Conservation (phyloP, 306 rosid species). For the Cucurbita maxima region DNA sequence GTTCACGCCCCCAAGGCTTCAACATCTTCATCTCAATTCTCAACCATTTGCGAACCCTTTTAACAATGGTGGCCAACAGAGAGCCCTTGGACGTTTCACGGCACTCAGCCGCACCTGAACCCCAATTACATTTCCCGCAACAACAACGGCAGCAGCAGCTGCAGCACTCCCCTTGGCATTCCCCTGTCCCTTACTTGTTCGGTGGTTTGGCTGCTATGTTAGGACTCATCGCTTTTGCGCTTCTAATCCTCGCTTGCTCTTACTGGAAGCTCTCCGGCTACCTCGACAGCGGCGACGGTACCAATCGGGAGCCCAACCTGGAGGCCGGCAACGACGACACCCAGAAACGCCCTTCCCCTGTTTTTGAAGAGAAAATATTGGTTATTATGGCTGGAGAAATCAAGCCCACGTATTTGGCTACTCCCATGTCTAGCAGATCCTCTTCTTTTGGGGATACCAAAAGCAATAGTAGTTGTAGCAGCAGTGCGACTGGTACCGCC, state of each 20-base stretch:
- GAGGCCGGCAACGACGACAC: constrained; percentile 44
- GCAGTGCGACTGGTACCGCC: not conserved
- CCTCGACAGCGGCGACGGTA: constrained; percentile 29
- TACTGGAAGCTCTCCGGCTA: constrained; percentile 93
- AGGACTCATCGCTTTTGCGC: constrained; percentile 94
- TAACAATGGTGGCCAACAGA: constrained; percentile 32
- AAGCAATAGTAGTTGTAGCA: constrained; percentile 4
- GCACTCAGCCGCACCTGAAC: not conserved
- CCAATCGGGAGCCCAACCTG: constrained; percentile 23
- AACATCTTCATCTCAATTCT: not conserved
- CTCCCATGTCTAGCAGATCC: constrained; percentile 51
- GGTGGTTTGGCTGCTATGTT: constrained; percentile 93
- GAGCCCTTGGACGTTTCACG: constrained; percentile 26
- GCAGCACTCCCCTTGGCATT: constrained; percentile 83
- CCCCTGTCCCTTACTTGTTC: constrained; percentile 83
- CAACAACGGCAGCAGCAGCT: not conserved
- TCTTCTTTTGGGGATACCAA: constrained; percentile 48
- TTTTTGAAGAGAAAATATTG: constrained; percentile 67
- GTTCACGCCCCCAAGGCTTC: constrained; percentile 1
- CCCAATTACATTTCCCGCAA: too few relatives aligned
- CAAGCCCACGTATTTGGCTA: constrained; percentile 80
- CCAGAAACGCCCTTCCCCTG: constrained; percentile 22
- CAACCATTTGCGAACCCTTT: not conserved
- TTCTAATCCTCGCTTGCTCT: constrained; percentile 83
- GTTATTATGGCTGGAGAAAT: constrained; percentile 93